Evolutionary conservation across 768 basidiomycete species (phyloP).

Genomic region (Termitomyces sp.): DNA sequence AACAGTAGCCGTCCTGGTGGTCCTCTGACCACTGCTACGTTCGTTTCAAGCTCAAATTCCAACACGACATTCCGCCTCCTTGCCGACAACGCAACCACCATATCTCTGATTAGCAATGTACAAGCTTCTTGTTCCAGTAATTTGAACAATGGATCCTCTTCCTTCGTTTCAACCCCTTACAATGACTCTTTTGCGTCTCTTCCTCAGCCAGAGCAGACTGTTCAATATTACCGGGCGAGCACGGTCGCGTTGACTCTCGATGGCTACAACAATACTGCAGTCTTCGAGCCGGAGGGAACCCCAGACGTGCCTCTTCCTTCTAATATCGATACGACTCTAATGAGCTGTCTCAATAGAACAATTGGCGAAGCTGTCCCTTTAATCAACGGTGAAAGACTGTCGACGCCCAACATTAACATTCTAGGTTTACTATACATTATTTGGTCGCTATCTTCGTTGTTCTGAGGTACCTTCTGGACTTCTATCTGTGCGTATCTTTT

Average conservation of each 20-base stretch:
- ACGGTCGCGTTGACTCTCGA: conserved; percentile 59
- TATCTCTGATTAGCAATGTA: conserved; percentile 33
- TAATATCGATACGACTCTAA: conserved; percentile 42
- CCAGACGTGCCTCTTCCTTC: conserved; percentile 49
- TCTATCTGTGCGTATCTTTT: not conserved
- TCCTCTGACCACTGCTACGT: conserved; percentile 30
- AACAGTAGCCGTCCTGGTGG: conserved; percentile 48
- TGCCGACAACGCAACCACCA: conserved; percentile 42
- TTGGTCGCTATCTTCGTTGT: conserved; percentile 13
- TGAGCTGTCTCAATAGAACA: conserved; percentile 60
- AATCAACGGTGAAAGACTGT: conserved; percentile 31
- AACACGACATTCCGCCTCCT: conserved; percentile 39
- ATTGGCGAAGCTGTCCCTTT: conserved; percentile 58
- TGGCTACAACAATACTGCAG: conserved; percentile 63
- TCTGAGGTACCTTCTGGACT: not conserved
- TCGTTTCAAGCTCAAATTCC: conserved; percentile 29
- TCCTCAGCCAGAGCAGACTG: conserved; percentile 47
- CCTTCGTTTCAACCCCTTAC: conserved; percentile 23
- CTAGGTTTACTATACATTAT: conserved; percentile 20
- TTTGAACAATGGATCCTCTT: conserved; percentile 18
- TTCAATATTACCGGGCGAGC: conserved; percentile 71
- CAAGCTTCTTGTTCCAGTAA: conserved; percentile 32
- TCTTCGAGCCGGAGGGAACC: conserved; percentile 34
- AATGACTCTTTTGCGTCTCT: conserved; percentile 24
- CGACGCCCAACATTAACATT: conserved; percentile 17